These are phyloP conservation scores for Ogataea hybrid DNA, from an alignment of 1,139 yeast species.

Conservation along the genomic window DNA sequence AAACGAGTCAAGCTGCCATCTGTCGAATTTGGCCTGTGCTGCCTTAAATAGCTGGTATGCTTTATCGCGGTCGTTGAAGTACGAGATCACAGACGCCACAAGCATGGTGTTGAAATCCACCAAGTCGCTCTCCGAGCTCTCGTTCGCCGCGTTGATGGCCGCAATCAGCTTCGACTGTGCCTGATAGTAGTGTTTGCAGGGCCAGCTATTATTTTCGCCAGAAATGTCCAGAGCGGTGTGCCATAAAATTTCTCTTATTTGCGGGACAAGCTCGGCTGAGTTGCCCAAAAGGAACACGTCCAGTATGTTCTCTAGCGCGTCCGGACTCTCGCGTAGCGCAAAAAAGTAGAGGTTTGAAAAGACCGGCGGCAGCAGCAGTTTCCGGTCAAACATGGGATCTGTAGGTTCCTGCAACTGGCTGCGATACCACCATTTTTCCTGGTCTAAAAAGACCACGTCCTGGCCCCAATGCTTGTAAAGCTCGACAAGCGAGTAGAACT, in stretches of 20 bases:
- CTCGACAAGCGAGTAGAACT: conserved; percentile 26
- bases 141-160: conserved; percentile 21
- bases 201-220: conserved; percentile 23
- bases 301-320: conserved; percentile 21
- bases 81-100: conserved; percentile 28
- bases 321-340: conserved; percentile 24
- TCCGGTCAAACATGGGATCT: conserved; percentile 16
- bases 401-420: conserved; percentile 19
- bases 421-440: conserved; percentile 25
- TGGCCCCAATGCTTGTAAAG: conserved; percentile 22
- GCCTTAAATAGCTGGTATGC: conserved; percentile 26
- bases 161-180: conserved; percentile 27
- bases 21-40: conserved; percentile 30
- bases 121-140: conserved; percentile 14
- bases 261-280: conserved; percentile 18
- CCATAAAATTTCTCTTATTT: conserved; percentile 31
- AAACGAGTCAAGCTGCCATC: conserved; percentile 31
- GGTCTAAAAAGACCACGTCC: conserved; percentile 27
- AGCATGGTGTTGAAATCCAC: conserved; percentile 27
- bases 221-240: conserved; percentile 28
- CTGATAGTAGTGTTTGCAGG: conserved; percentile 21
- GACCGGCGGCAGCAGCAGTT: conserved; percentile 25
- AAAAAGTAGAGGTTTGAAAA: conserved; percentile 26
- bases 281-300: conserved; percentile 19
- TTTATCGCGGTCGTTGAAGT: conserved; percentile 22